phyloP scores from a whole-genome alignment of 1,284 basidiomycete genomes.

The Vanrija sp. region DNA sequence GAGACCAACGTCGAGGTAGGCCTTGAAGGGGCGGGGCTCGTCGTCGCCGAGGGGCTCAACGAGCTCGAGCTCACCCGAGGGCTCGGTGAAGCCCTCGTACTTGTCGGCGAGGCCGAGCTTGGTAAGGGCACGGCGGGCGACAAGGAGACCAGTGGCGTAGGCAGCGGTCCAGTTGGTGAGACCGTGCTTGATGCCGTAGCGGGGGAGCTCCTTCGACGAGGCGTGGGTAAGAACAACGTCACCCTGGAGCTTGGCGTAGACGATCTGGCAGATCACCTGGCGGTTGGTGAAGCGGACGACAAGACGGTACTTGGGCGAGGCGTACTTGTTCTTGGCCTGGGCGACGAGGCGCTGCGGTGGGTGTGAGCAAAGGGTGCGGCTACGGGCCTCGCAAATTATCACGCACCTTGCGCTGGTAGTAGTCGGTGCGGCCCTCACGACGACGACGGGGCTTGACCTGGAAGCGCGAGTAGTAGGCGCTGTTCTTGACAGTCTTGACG shows the following conservation, averaged over 20 bases:
- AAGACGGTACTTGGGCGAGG: constrained; percentile 96
- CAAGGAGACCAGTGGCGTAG: constrained; percentile 95
- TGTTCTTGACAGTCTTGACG: constrained; percentile 56
- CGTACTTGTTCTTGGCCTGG: constrained; percentile 99
- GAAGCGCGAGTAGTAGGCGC: constrained; percentile 94
- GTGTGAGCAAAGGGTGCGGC: background rate
- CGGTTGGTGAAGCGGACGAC: constrained; percentile 90
- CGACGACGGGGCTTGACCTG: constrained; percentile 95
- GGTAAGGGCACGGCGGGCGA: constrained; percentile 88
- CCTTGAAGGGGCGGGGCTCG: constrained; percentile 96
- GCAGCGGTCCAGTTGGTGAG: constrained; percentile 98
- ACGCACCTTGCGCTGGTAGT: constrained; percentile 78
- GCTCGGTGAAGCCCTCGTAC: constrained; percentile 93
- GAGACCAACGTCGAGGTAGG: constrained; percentile 97
- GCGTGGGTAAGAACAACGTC: constrained; percentile 89
- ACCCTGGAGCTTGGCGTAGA: constrained; percentile 95
- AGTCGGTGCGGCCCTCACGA: constrained; percentile 98
- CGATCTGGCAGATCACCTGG: constrained; percentile 86
- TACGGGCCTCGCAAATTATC: background rate
- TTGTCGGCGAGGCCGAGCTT: constrained; percentile 98
- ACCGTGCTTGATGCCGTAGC: constrained; percentile 97
- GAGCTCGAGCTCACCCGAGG: constrained; percentile 78
- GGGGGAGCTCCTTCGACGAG: constrained; percentile 84
- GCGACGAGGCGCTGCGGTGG: constrained; percentile 84
- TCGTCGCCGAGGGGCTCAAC: constrained; percentile 87